A percentile compares a stretch with the other conserved stretches of the same genome.
phyloP scores from a whole-genome alignment of 352 stramenopile genomes.

The Globisporangium middletonii region DNA sequence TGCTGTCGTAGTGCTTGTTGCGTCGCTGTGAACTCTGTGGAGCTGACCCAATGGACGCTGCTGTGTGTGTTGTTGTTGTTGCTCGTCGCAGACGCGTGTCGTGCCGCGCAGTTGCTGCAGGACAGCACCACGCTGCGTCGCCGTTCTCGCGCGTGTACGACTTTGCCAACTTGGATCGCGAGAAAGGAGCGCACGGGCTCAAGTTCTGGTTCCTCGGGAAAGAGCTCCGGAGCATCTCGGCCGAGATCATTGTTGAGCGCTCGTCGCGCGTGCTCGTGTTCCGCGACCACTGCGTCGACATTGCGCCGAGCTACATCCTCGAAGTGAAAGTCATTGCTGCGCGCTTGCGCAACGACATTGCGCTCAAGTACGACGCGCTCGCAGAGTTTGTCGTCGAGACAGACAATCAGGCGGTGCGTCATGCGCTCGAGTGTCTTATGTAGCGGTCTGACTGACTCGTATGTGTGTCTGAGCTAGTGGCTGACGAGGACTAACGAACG shows the following conservation, averaged over 20 bases:
- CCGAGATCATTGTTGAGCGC: slow-evolving; percentile 71
- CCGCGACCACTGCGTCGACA: slow-evolving; percentile 51
- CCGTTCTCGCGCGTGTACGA: slow-evolving; percentile 73
- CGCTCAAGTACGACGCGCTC: slow-evolving; percentile 44
- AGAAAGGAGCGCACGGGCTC: slow-evolving; percentile 65
- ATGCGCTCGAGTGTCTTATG: not conserved
- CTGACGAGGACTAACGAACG: not conserved
- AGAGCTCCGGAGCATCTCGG: slow-evolving; percentile 54
- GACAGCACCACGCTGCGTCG: slow-evolving; percentile 45
- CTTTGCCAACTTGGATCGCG: slow-evolving; percentile 77
- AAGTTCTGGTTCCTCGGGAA: slow-evolving; percentile 70
- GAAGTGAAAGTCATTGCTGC: slow-evolving; percentile 84
- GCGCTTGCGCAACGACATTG: slow-evolving; percentile 57
- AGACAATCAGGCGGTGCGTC: slow-evolving; percentile 52
- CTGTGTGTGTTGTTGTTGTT: slow-evolving; percentile 6
- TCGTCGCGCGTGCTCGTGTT: slow-evolving; percentile 81
- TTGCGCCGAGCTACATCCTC: slow-evolving; percentile 58
- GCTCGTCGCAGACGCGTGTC: slow-evolving; percentile 44
- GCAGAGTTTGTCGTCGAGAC: slow-evolving; percentile 60
- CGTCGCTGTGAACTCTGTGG: not conserved
- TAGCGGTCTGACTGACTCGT: not conserved
- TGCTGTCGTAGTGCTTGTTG: not conserved
- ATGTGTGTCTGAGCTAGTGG: not conserved
- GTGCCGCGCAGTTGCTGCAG: slow-evolving; percentile 48
- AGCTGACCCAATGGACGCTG: not conserved